A percentile compares a stretch with the other conserved stretches of the same genome.
These are phyloP conservation scores for Trichoderma hamatum DNA, from an alignment of 2,329 filamentous ascomycete genomes.

Conservation along the genomic window DNA sequence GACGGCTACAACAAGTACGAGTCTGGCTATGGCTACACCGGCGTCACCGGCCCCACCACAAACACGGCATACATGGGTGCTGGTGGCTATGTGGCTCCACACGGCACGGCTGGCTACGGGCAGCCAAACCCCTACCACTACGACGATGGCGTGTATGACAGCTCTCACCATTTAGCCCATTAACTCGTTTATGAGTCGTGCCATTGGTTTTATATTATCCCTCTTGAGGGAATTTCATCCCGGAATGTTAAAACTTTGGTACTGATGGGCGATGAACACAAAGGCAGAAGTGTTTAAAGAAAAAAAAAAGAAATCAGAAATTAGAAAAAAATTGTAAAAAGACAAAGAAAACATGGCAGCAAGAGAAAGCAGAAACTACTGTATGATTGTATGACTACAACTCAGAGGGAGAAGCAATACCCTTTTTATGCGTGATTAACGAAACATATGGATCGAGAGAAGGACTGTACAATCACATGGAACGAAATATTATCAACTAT, in stretches of 20 bases:
- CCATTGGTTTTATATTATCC: not conserved
- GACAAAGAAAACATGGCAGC: not conserved
- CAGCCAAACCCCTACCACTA: constrained; percentile 40
- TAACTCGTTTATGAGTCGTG: not conserved
- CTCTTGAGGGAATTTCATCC: not conserved
- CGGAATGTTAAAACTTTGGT: not conserved
- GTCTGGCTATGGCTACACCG: constrained; percentile 33
- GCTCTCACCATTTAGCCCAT: constrained; percentile 27
- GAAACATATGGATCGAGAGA: not conserved
- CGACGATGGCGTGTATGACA: constrained; percentile 44
- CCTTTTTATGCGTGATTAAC: not conserved
- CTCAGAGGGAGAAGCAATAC: not conserved
- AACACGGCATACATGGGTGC: constrained; percentile 16
- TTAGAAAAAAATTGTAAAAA: not conserved
- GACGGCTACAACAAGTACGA: constrained; percentile 36
- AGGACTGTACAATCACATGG: not conserved
- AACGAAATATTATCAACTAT: constrained; percentile 3
- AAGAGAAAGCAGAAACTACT: not conserved
- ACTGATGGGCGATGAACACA: not conserved
- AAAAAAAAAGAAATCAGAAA: not conserved
- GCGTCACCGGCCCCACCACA: not conserved
- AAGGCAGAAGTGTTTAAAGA: not conserved
- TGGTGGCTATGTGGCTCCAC: constrained; percentile 12
- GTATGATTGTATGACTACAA: constrained; percentile 8
- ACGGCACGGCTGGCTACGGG: constrained; percentile 24